These are phyloP conservation scores for Dryadomyces quercivorus DNA, from an alignment of 2,329 filamentous ascomycete genomes.

Conservation along the genomic window DNA sequence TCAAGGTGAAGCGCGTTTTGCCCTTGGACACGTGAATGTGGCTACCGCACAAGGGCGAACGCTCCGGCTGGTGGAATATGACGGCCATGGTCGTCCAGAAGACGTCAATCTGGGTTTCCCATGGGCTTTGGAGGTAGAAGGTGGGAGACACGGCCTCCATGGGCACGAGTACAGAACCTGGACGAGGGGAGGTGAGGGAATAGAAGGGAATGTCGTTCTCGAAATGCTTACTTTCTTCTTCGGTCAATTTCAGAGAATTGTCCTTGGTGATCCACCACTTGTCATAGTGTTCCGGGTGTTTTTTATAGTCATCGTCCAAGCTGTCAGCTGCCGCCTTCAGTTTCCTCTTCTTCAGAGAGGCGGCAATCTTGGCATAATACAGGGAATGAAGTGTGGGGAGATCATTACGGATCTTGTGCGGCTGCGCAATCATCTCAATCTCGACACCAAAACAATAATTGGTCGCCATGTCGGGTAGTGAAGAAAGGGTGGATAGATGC, in stretches of 20 bases:
- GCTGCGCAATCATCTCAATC: background rate
- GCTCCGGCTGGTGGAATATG: conserved; percentile 23
- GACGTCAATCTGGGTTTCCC: conserved; percentile 22
- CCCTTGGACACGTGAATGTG: conserved; percentile 27
- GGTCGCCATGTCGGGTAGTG: background rate
- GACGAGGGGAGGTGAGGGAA: background rate
- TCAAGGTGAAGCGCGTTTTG: conserved; percentile 23
- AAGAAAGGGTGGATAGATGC: background rate
- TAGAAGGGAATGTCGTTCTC: background rate
- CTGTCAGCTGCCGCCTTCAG: conserved; percentile 17
- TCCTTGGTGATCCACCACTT: conserved; percentile 30
- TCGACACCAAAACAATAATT: background rate
- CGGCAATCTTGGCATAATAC: background rate
- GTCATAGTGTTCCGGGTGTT: conserved; percentile 28
- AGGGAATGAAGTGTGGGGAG: background rate
- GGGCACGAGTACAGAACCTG: conserved; percentile 18
- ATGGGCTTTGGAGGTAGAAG: conserved; percentile 21
- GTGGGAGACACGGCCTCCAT: conserved; percentile 29
- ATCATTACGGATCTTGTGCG: background rate
- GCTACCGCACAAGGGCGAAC: conserved; percentile 23
- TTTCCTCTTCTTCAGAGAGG: background rate
- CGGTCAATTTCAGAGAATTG: conserved; percentile 19
- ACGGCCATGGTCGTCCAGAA: conserved; percentile 30
- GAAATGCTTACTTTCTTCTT: background rate
- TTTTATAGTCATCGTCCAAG: conserved; percentile 23